These are phyloP conservation scores for Cordyceps fumosorosea DNA, from an alignment of 2,329 filamentous ascomycete species.

Conservation along the genomic window DNA sequence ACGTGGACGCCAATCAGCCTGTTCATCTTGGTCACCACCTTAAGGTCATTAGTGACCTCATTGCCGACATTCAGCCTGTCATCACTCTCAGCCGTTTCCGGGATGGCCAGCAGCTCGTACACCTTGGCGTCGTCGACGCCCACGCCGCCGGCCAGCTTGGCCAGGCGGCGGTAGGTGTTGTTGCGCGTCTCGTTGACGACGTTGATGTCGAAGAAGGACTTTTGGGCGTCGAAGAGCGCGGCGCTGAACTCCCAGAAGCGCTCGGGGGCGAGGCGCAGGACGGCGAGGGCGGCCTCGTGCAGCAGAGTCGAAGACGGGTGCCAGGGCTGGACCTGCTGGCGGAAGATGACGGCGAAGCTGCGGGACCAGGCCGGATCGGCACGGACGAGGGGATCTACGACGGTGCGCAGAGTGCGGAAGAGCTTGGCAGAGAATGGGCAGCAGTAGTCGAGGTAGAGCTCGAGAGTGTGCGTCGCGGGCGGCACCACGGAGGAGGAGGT, in stretches of 20 bases:
- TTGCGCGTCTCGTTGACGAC: conserved; percentile 83
- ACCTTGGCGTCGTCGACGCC: conserved; percentile 67
- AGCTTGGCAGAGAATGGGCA: conserved; percentile 66
- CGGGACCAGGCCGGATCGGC: conserved; percentile 48
- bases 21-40: conserved; percentile 74
- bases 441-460: conserved; percentile 79
- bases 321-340: conserved; percentile 92
- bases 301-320: conserved; percentile 77
- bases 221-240: conserved; percentile 59
- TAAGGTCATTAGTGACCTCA: conserved; percentile 75
- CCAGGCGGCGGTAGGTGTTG: conserved; percentile 71
- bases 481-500: conserved; percentile 27
- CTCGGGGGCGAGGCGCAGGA: conserved; percentile 60
- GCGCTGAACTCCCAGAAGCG: conserved; percentile 77
- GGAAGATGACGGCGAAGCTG: conserved; percentile 70
- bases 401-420: conserved; percentile 68
- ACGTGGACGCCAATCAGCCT: conserved; percentile 80
- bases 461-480: conserved; percentile 50
- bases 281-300: conserved; percentile 79
- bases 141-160: conserved; percentile 61
- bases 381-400: conserved; percentile 59
- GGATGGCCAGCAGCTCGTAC: conserved; percentile 61
- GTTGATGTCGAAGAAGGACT: conserved; percentile 74
- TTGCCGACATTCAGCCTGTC: conserved; percentile 74
- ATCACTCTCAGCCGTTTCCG: conserved; percentile 58